Conservation (phyloP, 257 asterid genomes). For the Striga asiatica region DNA sequence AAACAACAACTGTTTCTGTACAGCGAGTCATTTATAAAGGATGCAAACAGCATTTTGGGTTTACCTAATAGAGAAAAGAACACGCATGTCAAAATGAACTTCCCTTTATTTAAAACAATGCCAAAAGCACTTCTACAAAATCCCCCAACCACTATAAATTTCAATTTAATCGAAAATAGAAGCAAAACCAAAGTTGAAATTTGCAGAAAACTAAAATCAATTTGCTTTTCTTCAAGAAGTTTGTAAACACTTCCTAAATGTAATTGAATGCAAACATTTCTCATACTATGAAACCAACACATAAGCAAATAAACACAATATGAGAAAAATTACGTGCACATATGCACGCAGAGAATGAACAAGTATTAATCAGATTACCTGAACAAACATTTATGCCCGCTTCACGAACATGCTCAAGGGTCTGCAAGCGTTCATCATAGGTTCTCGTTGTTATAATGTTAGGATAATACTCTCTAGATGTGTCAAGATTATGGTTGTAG, state of each 20-base stretch:
- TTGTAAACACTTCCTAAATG: background rate
- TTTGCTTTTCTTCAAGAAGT: background rate
- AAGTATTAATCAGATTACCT: constrained; percentile 20
- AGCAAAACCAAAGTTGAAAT: background rate
- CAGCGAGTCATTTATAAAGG: too few relatives aligned
- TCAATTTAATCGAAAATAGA: background rate
- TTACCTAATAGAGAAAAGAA: background rate
- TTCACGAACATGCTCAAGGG: constrained; percentile 40
- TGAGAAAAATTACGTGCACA: background rate
- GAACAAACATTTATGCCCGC: constrained; percentile 48
- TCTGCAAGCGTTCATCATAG: constrained; percentile 87
- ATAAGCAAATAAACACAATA: background rate
- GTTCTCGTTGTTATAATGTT: constrained; percentile 76
- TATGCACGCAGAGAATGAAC: constrained; percentile 21
- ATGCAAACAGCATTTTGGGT: too few relatives aligned
- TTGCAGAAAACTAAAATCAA: background rate
- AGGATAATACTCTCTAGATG: constrained; percentile 92
- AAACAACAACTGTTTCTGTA: too few relatives aligned
- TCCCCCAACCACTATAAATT: background rate
- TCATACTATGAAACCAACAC: background rate
- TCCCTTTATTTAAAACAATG: background rate
- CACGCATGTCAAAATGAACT: background rate
- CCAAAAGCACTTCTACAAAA: background rate
- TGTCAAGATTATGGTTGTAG: constrained; percentile 93
- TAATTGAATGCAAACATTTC: too few relatives aligned